Evolutionary conservation across 805 yeast species (phyloP).

Genomic region (Kockiozyma suomiensis): DNA sequence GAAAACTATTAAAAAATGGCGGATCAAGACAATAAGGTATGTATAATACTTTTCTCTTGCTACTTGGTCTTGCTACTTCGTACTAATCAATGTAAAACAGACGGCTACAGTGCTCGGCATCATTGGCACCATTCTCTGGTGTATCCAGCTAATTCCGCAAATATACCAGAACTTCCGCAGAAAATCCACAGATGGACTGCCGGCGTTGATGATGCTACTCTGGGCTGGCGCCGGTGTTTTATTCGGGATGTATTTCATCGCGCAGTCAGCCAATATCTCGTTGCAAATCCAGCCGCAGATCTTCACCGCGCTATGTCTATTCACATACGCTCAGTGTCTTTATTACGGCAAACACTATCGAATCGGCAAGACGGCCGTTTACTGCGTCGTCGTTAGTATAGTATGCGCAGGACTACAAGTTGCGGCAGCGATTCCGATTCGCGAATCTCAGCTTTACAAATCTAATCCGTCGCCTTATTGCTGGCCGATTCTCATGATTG

Average conservation of each 20-base stretch:
- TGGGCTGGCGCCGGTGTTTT: constrained; percentile 86
- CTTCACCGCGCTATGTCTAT: constrained; percentile 67
- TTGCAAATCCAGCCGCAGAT: constrained; percentile 85
- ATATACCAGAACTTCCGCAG: constrained; percentile 69
- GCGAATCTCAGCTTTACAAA: constrained; percentile 1
- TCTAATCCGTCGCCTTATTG: constrained; percentile 49
- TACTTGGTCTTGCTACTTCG: neutral
- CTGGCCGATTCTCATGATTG: constrained; percentile 83
- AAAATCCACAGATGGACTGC: constrained; percentile 84
- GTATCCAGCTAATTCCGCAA: constrained; percentile 87
- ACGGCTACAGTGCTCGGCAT: constrained; percentile 61
- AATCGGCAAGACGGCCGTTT: constrained; percentile 43
- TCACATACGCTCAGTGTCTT: constrained; percentile 69
- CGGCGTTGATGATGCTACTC: constrained; percentile 81
- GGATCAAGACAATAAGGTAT: neutral
- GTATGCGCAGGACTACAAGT: constrained; percentile 62
- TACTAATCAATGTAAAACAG: neutral
- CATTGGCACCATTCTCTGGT: constrained; percentile 89
- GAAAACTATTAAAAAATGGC: neutral
- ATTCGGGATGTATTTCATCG: constrained; percentile 79
- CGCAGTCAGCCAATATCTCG: constrained; percentile 70
- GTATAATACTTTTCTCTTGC: neutral
- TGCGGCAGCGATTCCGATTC: constrained; percentile 70
- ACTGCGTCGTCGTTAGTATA: constrained; percentile 47
- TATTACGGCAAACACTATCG: constrained; percentile 48